A percentile compares a stretch with the other conserved stretches of the same genome.
phyloP scores from a whole-genome alignment of 306 rosid species.

The Trichosanthes truncata region DNA sequence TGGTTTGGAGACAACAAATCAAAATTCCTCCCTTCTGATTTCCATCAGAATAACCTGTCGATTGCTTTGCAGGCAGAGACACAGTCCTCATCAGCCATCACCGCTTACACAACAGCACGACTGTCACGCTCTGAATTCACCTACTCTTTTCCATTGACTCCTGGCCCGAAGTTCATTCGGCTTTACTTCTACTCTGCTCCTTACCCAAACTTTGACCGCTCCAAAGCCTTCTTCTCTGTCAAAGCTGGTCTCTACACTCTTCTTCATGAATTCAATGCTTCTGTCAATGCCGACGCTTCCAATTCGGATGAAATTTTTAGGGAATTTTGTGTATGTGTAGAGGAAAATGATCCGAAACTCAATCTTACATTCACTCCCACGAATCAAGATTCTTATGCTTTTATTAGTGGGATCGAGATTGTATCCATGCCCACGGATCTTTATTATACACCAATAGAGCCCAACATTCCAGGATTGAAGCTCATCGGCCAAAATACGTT shows the following conservation, averaged over 20 bases:
- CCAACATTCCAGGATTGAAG: not conserved
- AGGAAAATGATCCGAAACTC: not conserved
- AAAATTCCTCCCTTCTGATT: not conserved
- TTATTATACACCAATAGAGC: not conserved
- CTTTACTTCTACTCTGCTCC: constrained; percentile 15
- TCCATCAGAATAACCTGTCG: not conserved
- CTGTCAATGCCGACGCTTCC: not conserved
- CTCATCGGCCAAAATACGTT: not conserved
- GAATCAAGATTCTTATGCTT: constrained; percentile 5
- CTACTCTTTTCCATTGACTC: not conserved
- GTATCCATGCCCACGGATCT: constrained; percentile 18
- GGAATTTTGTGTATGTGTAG: constrained; percentile 10
- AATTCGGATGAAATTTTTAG: not conserved
- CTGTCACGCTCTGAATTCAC: not conserved
- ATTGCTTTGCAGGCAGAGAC: not conserved
- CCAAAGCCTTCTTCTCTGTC: constrained; percentile 12
- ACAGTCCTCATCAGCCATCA: not conserved
- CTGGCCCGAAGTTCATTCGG: constrained; percentile 20
- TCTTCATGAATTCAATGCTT: constrained; percentile 14
- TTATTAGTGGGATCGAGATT: constrained; percentile 22
- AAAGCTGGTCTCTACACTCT: constrained; percentile 7
- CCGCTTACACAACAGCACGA: not conserved
- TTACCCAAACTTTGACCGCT: not conserved
- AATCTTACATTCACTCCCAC: constrained; percentile 19
- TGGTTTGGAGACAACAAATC: constrained; percentile 10